Conservation (phyloP, 2,329 filamentous ascomycete species). For the Rhinocladiella similis region DNA sequence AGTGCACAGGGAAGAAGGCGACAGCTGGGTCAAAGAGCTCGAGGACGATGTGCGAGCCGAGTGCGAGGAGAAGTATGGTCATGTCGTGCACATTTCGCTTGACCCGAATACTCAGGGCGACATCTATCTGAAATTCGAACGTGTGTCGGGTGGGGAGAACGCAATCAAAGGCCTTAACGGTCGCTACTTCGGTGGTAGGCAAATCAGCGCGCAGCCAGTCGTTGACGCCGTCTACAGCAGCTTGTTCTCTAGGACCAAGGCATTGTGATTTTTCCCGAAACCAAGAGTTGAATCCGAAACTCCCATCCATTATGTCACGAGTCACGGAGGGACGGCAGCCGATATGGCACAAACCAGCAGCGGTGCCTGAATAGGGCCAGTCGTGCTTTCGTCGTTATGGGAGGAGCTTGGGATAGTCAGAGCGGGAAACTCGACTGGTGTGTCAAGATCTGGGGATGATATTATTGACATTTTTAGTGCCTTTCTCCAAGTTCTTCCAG, state of each 20-base stretch:
- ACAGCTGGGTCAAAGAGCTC: conserved; percentile 87
- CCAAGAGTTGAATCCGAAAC: too few species aligned
- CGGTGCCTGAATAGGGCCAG: neutral
- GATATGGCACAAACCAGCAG: neutral
- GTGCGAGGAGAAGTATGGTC: conserved; percentile 93
- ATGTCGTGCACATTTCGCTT: conserved; percentile 94
- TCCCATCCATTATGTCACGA: neutral
- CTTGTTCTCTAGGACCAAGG: conserved; percentile 78
- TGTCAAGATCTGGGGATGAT: neutral
- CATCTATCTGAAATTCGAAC: conserved; percentile 98
- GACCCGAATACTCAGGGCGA: conserved; percentile 93
- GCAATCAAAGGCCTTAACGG: conserved; percentile 97
- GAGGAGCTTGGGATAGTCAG: neutral
- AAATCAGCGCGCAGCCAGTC: conserved; percentile 92
- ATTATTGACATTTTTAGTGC: neutral
- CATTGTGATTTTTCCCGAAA: conserved; percentile 18
- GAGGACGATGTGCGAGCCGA: conserved; percentile 91
- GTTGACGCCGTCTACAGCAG: conserved; percentile 99
- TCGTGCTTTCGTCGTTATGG: neutral
- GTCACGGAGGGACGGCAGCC: too few species aligned
- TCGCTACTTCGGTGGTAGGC: conserved; percentile 87
- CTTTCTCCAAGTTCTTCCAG: neutral
- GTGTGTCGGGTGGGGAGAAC: conserved; percentile 91
- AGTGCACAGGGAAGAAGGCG: conserved; percentile 73
- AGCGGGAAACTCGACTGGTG: neutral